Conservation (phyloP, 2,329 filamentous ascomycete genomes). For the Phaeosphaeriaceae sp. region DNA sequence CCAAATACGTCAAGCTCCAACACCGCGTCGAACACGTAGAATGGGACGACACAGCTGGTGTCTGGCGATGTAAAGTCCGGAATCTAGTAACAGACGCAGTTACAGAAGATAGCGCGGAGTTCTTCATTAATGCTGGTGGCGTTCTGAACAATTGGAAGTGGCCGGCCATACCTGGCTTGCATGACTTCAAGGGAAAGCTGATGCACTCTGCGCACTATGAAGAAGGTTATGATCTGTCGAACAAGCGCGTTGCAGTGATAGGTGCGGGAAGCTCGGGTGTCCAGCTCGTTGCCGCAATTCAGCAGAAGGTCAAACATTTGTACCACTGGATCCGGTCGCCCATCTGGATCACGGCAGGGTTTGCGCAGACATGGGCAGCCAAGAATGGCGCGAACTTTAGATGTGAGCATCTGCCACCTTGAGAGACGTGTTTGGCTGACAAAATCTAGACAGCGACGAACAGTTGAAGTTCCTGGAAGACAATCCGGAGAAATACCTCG, state of each 20-base stretch:
- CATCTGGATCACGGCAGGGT: slow-evolving; percentile 58
- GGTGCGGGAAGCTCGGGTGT: slow-evolving; percentile 52
- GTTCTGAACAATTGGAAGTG: slow-evolving; percentile 48
- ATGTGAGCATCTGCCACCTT: slow-evolving; percentile 34
- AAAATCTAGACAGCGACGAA: slow-evolving; percentile 43
- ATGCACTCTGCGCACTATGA: slow-evolving; percentile 55
- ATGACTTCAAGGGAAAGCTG: slow-evolving; percentile 51
- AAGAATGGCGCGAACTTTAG: slow-evolving; percentile 57
- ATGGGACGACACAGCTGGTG: slow-evolving; percentile 22
- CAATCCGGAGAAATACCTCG: slow-evolving; percentile 54
- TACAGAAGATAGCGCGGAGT: slow-evolving; percentile 27
- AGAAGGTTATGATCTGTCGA: slow-evolving; percentile 42
- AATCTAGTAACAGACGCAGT: slow-evolving; percentile 20
- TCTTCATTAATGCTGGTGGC: slow-evolving; percentile 32
- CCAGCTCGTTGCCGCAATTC: slow-evolving; percentile 53
- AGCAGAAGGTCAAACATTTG: slow-evolving; percentile 46
- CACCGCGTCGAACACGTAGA: slow-evolving; percentile 25
- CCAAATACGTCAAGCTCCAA: slow-evolving; percentile 29
- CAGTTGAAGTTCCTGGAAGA: slow-evolving; percentile 49
- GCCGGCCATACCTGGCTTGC: slow-evolving; percentile 50
- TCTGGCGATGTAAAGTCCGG: slow-evolving; percentile 23
- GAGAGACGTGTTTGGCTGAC: slow-evolving; percentile 9
- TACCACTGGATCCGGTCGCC: slow-evolving; percentile 54
- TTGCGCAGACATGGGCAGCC: slow-evolving; percentile 56
- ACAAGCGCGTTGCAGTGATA: slow-evolving; percentile 53